phyloP scores from a whole-genome alignment of 306 rosid species.

The Corylus heterophylla region DNA sequence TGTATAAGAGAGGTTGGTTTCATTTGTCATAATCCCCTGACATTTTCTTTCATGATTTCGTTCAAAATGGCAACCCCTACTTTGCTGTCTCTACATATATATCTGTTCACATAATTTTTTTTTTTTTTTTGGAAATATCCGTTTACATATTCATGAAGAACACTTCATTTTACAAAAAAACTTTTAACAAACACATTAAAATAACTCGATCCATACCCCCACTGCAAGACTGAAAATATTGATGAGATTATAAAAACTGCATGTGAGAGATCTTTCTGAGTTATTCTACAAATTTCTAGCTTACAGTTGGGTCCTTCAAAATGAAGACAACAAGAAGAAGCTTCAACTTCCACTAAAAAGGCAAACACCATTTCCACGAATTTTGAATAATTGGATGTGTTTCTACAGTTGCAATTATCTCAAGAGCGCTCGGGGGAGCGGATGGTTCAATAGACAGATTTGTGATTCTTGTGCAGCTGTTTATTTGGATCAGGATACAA shows the following conservation, averaged over 20 bases:
- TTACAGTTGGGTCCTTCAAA: slow-evolving; percentile 26
- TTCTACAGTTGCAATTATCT: slow-evolving; percentile 25
- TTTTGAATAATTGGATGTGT: slow-evolving; percentile 18
- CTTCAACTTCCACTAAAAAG: slow-evolving; percentile 26
- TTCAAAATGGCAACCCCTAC: not conserved
- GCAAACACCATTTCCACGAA: slow-evolving; percentile 7
- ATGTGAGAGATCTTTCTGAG: slow-evolving; percentile 14
- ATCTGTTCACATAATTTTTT: not conserved
- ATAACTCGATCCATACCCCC: slow-evolving; percentile 23
- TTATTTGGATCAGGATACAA: slow-evolving; percentile 14
- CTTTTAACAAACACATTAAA: not conserved
- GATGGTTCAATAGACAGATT: slow-evolving; percentile 20
- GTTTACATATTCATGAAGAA: not conserved
- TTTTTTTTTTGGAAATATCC: not conserved
- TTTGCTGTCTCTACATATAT: not conserved
- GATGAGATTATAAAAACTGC: slow-evolving; percentile 26
- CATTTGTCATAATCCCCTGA: not conserved
- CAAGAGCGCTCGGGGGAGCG: slow-evolving; percentile 18
- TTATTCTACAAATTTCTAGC: slow-evolving; percentile 29
- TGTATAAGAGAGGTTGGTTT: not conserved
- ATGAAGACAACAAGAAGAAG: slow-evolving; percentile 25
- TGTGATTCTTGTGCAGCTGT: slow-evolving; percentile 26
- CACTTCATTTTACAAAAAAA: not conserved
- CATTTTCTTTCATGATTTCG: too few relatives aligned
- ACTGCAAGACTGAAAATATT: slow-evolving; percentile 21